phyloP scores from a whole-genome alignment of 2,329 filamentous ascomycete species.

The Fusarium penzigii region DNA sequence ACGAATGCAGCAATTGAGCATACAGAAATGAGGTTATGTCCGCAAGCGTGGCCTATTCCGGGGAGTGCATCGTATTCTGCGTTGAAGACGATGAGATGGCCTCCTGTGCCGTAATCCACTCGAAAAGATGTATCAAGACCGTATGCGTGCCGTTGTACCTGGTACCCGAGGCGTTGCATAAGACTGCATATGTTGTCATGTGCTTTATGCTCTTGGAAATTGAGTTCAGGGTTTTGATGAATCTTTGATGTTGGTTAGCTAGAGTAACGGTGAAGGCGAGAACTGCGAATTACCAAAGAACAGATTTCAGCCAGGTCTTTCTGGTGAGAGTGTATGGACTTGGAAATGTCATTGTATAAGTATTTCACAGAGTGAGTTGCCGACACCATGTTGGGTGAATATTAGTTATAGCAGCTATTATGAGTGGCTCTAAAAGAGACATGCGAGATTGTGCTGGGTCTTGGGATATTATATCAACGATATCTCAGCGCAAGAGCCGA shows the following conservation, averaged over 20 bases:
- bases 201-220: conserved; percentile 43
- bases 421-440: background rate
- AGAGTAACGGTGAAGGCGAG: background rate
- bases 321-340: conserved; percentile 13
- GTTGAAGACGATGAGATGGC: conserved; percentile 43
- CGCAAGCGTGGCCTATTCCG: conserved; percentile 53
- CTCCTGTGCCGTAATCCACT: conserved; percentile 40
- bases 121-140: conserved; percentile 46
- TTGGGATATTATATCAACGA: no score
- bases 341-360: conserved; percentile 13
- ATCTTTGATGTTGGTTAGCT: conserved; percentile 18
- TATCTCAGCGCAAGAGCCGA: no score
- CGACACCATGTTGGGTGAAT: background rate
- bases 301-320: conserved; percentile 15
- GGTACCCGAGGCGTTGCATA: conserved; percentile 35
- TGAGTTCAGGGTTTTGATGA: conserved; percentile 45
- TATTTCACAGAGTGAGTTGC: background rate
- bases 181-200: conserved; percentile 42
- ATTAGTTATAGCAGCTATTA: background rate
- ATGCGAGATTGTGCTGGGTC: no score
- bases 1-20: conserved; percentile 46
- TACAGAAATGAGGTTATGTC: conserved; percentile 55
- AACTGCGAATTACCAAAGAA: conserved; percentile 4
- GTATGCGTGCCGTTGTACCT: conserved; percentile 42
- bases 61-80: conserved; percentile 48